These are phyloP conservation scores for Tylopilus sp. DNA, from an alignment of 768 basidiomycete species.

Conservation along the genomic window DNA sequence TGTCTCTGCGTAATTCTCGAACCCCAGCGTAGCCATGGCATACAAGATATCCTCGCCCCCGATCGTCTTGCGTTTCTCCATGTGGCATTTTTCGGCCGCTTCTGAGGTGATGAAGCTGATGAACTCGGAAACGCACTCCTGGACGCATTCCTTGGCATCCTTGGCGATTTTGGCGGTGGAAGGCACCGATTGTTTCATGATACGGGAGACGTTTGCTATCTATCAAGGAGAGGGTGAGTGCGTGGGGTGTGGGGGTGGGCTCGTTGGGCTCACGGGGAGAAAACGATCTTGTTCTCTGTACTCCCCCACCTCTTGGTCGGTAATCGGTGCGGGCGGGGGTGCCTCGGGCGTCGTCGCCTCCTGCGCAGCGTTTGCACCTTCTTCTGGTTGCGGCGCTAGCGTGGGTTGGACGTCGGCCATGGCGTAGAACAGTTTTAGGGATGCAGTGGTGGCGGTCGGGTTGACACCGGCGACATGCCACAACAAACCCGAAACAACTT, in stretches of 20 bases:
- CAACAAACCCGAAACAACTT: neutral
- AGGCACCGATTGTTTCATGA: slow-evolving; percentile 93
- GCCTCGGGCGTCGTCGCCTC: slow-evolving; percentile 39
- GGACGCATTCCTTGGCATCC: slow-evolving; percentile 97
- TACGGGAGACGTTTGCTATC: slow-evolving; percentile 98
- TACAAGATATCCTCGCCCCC: slow-evolving; percentile 96
- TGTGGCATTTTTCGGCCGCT: slow-evolving; percentile 90
- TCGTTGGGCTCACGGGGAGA: slow-evolving; percentile 58
- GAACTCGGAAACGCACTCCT: slow-evolving; percentile 98
- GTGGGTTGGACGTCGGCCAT: slow-evolving; percentile 35
- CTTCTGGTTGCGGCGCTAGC: slow-evolving; percentile 41
- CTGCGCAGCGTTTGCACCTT: slow-evolving; percentile 29
- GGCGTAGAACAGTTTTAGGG: neutral
- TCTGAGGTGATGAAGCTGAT: slow-evolving; percentile 97
- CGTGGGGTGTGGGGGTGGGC: neutral
- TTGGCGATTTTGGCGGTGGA: slow-evolving; percentile 93
- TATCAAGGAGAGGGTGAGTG: neutral
- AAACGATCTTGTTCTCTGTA: slow-evolving; percentile 95
- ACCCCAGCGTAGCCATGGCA: slow-evolving; percentile 90
- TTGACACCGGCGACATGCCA: neutral
- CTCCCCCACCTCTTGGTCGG: slow-evolving; percentile 90
- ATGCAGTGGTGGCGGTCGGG: neutral
- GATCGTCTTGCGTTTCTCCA: slow-evolving; percentile 97
- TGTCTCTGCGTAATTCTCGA: slow-evolving; percentile 92
- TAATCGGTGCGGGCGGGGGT: slow-evolving; percentile 67